These are phyloP conservation scores for Dothiorella sarmentorum DNA, from an alignment of 2,329 filamentous ascomycete species.

Conservation along the genomic window DNA sequence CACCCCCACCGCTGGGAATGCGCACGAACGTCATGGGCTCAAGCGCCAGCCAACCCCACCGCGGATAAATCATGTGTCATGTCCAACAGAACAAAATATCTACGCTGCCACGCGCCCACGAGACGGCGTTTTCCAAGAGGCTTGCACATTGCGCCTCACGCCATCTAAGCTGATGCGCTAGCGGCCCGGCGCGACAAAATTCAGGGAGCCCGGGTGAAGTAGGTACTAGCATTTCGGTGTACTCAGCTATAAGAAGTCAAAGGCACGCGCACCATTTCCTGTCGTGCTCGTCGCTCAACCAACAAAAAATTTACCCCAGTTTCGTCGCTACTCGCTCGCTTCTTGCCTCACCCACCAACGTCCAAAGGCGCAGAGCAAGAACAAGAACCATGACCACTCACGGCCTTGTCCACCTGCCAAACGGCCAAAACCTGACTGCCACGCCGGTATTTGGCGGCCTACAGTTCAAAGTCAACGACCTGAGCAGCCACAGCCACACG, in stretches of 20 bases:
- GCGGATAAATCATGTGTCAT: constrained; percentile 14
- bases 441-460: constrained; percentile 87
- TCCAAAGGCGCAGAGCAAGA: neutral
- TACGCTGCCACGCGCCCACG: constrained; percentile 9
- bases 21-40: constrained; percentile 3
- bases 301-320: neutral
- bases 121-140: neutral
- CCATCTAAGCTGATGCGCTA: constrained; percentile 9
- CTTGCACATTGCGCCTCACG: neutral
- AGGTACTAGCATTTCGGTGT: neutral
- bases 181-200: constrained; percentile 3
- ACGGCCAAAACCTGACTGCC: constrained; percentile 79
- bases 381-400: constrained; percentile 12
- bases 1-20: too few species aligned
- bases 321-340: neutral
- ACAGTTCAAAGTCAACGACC: constrained; percentile 80
- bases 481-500: constrained; percentile 60
- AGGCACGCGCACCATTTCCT: too few species aligned
- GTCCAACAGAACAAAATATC: neutral
- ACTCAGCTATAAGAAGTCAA: neutral
- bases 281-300: neutral
- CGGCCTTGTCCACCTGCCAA: constrained; percentile 65
- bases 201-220: neutral
- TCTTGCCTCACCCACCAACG: constrained; percentile 1
- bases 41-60: neutral